Evolutionary conservation across 83 land plant species (phyloP), one percentile per base, ranked within the genome.

Genomic region (Isoetes engelmannii): DNA sequence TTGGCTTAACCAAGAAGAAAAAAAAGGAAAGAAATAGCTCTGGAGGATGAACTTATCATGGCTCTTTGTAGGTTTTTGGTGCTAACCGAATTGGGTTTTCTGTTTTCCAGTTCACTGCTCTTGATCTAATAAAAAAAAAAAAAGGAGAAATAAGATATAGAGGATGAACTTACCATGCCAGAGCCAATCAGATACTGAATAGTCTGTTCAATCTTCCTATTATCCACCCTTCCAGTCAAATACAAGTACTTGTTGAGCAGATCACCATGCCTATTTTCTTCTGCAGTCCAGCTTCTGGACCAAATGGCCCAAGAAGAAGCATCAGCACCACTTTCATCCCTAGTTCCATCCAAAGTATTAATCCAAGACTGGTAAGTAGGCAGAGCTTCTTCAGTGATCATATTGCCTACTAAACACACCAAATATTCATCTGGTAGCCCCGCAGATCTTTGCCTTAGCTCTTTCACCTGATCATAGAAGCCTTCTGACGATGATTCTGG

Each of bases 221-320:
- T 59, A 19, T 59, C 62, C 62, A 59, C 62, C 8, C 62, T 20
- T 59, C 62, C 62, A 19, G 62, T 59, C 19, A 59, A 59, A 4
- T 59, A 59, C 28, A 59, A 42, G 28, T 59, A 59, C 62, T 59
- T 59, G 62, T 59, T 59, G 18, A 59, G 20, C 28, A 59, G 62
- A 59, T 59, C 62, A 42, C 62, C 62, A 3, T 59, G 62, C 62
- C 62, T 59, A 42, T 59, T 59, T 37, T 59, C 62, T 18, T 59
- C 62, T 8, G 62, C 62, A 12, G 62, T 59, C 62, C 62, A 59
- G 8, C 9, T 10, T 12, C 62, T 20, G 62, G 28, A 18, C 62
- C 62, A 59, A 12, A 18, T 3, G 1, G 62, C 62, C 62, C 62
- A 59, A 7, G 62, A 12, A 19, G 62, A 19, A 18, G 62, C 28